Evolutionary conservation across 257 asterid species (phyloP).

Genomic region (Solanum stenotomum): DNA sequence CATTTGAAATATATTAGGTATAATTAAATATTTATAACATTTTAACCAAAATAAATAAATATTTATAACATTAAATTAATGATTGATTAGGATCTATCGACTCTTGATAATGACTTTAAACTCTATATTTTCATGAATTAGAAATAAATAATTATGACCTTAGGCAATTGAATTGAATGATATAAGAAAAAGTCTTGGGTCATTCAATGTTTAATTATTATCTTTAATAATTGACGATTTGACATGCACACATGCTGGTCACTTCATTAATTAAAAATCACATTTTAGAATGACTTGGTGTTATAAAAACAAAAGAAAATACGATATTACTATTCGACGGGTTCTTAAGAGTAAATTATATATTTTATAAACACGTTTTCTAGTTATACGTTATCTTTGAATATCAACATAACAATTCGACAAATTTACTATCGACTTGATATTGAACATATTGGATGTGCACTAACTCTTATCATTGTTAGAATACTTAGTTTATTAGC

Average conservation of each 20-base stretch:
- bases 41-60: too few species aligned
- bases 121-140: neutral
- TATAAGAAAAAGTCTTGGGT: neutral
- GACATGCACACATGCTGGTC: neutral
- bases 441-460: neutral
- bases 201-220: neutral
- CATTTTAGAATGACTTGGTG: neutral
- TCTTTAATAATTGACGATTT: neutral
- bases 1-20: neutral
- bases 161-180: neutral
- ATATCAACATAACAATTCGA: neutral
- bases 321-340: too few species aligned
- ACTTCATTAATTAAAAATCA: neutral
- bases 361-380: too few species aligned
- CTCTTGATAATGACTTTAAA: neutral
- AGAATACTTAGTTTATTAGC: neutral
- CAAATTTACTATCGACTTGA: too few species aligned
- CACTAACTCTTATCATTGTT: neutral
- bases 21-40: neutral
- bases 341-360: too few species aligned
- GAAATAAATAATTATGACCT: neutral
- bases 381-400: neutral
- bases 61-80: neutral
- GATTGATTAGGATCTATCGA: neutral
- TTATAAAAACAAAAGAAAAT: too few species aligned